Conservation (phyloP, 2,329 filamentous ascomycete genomes). For the Sporothrix brasiliensis region DNA sequence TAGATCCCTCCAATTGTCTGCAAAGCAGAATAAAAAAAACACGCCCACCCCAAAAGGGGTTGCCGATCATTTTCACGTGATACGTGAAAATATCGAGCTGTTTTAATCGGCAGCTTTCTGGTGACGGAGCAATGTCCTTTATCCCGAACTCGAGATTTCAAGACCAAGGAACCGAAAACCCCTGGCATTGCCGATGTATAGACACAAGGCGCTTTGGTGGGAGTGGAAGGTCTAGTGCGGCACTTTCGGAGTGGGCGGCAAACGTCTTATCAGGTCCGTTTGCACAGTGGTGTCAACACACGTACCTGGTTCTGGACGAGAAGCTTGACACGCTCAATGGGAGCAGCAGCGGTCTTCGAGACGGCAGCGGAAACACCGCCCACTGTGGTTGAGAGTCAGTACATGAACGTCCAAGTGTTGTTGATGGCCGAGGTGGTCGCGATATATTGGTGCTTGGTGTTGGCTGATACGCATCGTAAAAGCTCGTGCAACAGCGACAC, state of each 20-base stretch:
- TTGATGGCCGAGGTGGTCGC: not conserved
- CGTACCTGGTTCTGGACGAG: slow-evolving; percentile 99
- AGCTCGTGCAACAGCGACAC: not conserved
- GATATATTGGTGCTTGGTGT: not conserved
- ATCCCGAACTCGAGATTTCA: not conserved
- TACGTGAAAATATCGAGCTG: not conserved
- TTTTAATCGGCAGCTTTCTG: not conserved
- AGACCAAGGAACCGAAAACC: not conserved
- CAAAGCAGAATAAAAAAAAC: slow-evolving; percentile 2
- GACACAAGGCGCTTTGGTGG: not conserved
- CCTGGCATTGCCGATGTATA: not conserved
- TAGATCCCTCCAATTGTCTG: slow-evolving; percentile 8
- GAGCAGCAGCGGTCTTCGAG: slow-evolving; percentile 99
- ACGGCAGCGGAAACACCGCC: slow-evolving; percentile 99
- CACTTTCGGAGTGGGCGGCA: not conserved
- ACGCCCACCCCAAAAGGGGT: not conserved
- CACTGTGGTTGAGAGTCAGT: slow-evolving; percentile 62
- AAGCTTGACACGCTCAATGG: slow-evolving; percentile 99
- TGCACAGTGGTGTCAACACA: slow-evolving; percentile 37
- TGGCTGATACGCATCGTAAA: slow-evolving; percentile 21
- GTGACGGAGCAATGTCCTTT: not conserved
- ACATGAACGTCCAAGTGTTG: not conserved
- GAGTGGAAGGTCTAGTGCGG: not conserved
- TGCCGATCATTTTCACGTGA: slow-evolving; percentile 25
- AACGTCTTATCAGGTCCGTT: slow-evolving; percentile 1